Percentiles rank a stretch among this genome's conserved stretches.
phyloP scores from a whole-genome alignment of 768 basidiomycete genomes.

The Serpula lacrymans region DNA sequence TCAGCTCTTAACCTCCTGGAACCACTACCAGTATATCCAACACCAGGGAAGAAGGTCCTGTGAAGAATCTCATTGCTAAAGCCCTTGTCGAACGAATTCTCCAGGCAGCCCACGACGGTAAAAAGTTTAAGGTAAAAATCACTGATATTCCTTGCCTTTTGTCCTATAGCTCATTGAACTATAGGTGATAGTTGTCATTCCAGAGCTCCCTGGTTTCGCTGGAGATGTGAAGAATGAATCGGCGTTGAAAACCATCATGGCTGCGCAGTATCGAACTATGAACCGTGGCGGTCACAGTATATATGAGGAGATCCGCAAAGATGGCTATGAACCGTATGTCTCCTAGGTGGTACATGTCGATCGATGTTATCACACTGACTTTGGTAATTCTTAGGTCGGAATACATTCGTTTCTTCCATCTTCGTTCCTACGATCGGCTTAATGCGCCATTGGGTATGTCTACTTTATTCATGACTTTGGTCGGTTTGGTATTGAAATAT shows the following conservation, averaged over 20 bases:
- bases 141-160: neutral
- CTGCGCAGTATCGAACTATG: conserved; percentile 83
- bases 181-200: conserved; percentile 83
- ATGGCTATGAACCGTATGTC: conserved; percentile 74
- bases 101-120: conserved; percentile 64
- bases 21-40: conserved; percentile 62
- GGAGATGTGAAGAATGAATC: conserved; percentile 71
- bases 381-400: conserved; percentile 48
- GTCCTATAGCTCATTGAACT: neutral
- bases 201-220: conserved; percentile 89
- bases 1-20: conserved; percentile 5
- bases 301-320: conserved; percentile 75
- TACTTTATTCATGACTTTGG: neutral
- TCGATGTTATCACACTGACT: neutral
- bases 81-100: conserved; percentile 84
- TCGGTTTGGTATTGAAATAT: conserved; percentile 9
- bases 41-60: conserved; percentile 57
- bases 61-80: conserved; percentile 79
- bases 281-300: conserved; percentile 87
- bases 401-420: conserved; percentile 89
- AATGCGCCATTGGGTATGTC: conserved; percentile 66
- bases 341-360: neutral
- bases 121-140: conserved; percentile 69
- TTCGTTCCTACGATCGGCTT: conserved; percentile 88
- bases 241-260: conserved; percentile 80